A percentile compares a stretch with the other conserved stretches of the same genome.
phyloP scores from a whole-genome alignment of 495 filamentous ascomycete species.

The Hypoxylon lenormandii region DNA sequence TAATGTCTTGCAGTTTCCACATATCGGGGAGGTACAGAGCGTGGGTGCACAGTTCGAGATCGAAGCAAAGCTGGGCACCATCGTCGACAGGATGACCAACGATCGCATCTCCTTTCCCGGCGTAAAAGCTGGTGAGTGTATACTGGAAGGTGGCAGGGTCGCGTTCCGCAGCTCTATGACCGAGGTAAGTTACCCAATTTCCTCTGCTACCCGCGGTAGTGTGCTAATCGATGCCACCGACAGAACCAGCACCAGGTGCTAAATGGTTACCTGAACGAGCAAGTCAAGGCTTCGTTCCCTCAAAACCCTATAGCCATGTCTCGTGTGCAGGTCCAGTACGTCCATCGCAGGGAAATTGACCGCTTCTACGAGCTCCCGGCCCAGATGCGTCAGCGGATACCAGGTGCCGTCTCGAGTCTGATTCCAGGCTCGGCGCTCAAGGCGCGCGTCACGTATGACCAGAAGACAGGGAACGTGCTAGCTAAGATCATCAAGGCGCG shows the following conservation, averaged over 20 bases:
- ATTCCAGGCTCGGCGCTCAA: slow-evolving; percentile 69
- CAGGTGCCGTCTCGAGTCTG: slow-evolving; percentile 60
- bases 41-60: slow-evolving; percentile 84
- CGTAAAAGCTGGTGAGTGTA: slow-evolving; percentile 70
- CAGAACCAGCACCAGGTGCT: slow-evolving; percentile 80
- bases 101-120: slow-evolving; percentile 72
- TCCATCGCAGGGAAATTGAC: slow-evolving; percentile 83
- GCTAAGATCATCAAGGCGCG: slow-evolving; percentile 90
- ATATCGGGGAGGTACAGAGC: slow-evolving; percentile 64
- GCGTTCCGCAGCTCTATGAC: slow-evolving; percentile 87
- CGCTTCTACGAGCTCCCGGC: slow-evolving; percentile 80
- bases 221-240: slow-evolving; percentile 10
- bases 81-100: slow-evolving; percentile 76
- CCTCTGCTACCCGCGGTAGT: not conserved
- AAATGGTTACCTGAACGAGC: slow-evolving; percentile 82
- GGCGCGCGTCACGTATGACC: slow-evolving; percentile 81
- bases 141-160: slow-evolving; percentile 67
- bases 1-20: slow-evolving; percentile 71
- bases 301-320: slow-evolving; percentile 53
- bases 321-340: slow-evolving; percentile 79
- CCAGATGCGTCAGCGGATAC: slow-evolving; percentile 58
- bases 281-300: slow-evolving; percentile 66
- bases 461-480: slow-evolving; percentile 75
- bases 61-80: slow-evolving; percentile 86
- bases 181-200: slow-evolving; percentile 68